Percentiles rank a stretch among this genome's conserved stretches.
These are phyloP conservation scores for Diplodia sapinea DNA, from an alignment of 2,329 filamentous ascomycete genomes.

Conservation along the genomic window DNA sequence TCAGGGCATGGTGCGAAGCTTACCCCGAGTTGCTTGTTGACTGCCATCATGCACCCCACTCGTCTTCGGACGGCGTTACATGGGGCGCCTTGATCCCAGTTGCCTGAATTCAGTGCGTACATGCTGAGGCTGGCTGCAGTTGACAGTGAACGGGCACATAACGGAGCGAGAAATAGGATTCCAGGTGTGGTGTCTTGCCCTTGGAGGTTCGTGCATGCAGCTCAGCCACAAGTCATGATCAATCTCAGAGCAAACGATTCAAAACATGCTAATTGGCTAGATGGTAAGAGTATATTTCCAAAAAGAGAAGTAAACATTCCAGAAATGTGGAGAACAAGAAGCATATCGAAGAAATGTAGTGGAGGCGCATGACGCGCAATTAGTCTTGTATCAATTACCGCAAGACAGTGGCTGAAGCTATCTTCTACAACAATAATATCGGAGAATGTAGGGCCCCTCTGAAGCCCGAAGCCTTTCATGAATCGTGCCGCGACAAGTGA, in stretches of 20 bases:
- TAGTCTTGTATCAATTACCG: constrained; percentile 26
- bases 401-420: constrained; percentile 10
- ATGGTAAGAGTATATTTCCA: background rate
- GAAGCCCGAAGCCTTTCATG: constrained; percentile 28
- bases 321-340: background rate
- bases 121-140: background rate
- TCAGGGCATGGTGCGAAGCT: background rate
- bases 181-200: background rate
- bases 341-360: background rate
- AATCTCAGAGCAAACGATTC: background rate
- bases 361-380: constrained; percentile 11
- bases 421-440: constrained; percentile 8
- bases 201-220: background rate
- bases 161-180: background rate
- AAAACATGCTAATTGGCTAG: constrained; percentile 11
- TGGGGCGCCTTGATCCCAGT: background rate
- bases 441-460: constrained; percentile 11
- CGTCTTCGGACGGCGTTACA: background rate
- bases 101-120: background rate
- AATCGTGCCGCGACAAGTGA: constrained; percentile 28
- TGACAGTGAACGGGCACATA: background rate
- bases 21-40: background rate
- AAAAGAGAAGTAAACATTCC: background rate
- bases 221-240: background rate
- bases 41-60: background rate